These are phyloP conservation scores for Rhizopogon roseolus DNA, from an alignment of 768 basidiomycete species.

Conservation along the genomic window DNA sequence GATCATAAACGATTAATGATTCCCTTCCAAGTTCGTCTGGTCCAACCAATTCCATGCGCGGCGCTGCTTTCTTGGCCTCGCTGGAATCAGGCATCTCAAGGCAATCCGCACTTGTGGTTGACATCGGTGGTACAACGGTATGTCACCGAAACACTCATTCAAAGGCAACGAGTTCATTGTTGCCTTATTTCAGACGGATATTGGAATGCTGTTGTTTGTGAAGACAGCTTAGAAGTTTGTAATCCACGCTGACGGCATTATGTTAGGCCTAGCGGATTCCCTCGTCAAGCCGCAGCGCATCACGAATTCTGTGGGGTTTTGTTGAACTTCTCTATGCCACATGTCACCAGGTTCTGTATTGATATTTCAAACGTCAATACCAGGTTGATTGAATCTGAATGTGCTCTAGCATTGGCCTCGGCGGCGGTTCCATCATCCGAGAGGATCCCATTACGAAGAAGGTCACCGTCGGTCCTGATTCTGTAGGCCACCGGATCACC, in stretches of 20 bases:
- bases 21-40: slow-evolving; percentile 35
- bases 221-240: neutral
- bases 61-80: slow-evolving; percentile 55
- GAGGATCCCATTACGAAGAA: slow-evolving; percentile 25
- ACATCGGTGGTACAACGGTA: slow-evolving; percentile 60
- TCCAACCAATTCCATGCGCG: slow-evolving; percentile 69
- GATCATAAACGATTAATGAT: slow-evolving; percentile 4
- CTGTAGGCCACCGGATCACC: slow-evolving; percentile 52
- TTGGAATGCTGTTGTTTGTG: slow-evolving; percentile 49
- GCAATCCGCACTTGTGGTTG: slow-evolving; percentile 48
- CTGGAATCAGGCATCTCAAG: slow-evolving; percentile 27
- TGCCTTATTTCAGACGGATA: slow-evolving; percentile 37
- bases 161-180: slow-evolving; percentile 2
- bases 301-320: slow-evolving; percentile 57
- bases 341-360: slow-evolving; percentile 34
- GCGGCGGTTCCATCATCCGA: slow-evolving; percentile 56
- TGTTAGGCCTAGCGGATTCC: slow-evolving; percentile 48
- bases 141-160: slow-evolving; percentile 10
- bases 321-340: slow-evolving; percentile 59
- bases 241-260: neutral
- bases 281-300: slow-evolving; percentile 57
- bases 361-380: neutral
- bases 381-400: slow-evolving; percentile 1
- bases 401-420: slow-evolving; percentile 48
- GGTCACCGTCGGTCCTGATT: slow-evolving; percentile 59